Evolutionary conservation across 768 basidiomycete genomes (phyloP), one percentile per base, ranked within the genome.

Genomic region (Rhodotorula graminis): DNA sequence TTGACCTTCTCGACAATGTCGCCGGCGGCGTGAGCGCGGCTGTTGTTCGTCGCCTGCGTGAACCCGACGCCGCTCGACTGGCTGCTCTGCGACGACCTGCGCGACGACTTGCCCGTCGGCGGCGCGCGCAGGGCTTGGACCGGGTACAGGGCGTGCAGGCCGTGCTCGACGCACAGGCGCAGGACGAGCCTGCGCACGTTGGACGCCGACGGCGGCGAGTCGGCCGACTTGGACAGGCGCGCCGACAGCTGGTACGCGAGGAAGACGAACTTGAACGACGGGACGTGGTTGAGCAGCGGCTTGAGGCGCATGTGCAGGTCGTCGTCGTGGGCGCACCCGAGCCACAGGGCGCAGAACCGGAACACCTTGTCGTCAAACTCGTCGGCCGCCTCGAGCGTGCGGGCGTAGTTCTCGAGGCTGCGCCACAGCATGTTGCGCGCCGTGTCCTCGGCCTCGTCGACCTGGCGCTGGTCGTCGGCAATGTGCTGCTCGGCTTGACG

Each of bases 191-290:
- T 81, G 63, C 88, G 87, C 11, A 98, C 84, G 70, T 84, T 86
- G 31, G 80, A 77, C 77, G 93, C 91, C 63, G 83, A 83, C 0
- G 81, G 49, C 6, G 53, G 78, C 61, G 33, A 79, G 77, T 40
- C 80, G 65, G 16, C 79, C 73, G 25, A 83, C 61, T 82, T 85
- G 21, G 89, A 86, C 44, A 98, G 84, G 15, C 94, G 87, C n/a
- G 95, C 93, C 0, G 93, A 88, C 10, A 99, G 86, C 81, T 99
- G 96, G 81, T 94, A 92, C 18, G 92, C 88, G 65, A 98, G 84
- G 80, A 93, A 92, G 57, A 95, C 85, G 78, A 97, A 90, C 80
- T 98, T 98, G 71, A 87, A 85, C 0, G 93, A 91, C 1, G 93
- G 90, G 52, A 94, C 85, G 3, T 87, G 85, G 2, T 74, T 56